A percentile compares a stretch with the other conserved stretches of the same genome.
Evolutionary conservation across 441 rosid genomes (phyloP).

Genomic region (Euphorbia corollata): DNA sequence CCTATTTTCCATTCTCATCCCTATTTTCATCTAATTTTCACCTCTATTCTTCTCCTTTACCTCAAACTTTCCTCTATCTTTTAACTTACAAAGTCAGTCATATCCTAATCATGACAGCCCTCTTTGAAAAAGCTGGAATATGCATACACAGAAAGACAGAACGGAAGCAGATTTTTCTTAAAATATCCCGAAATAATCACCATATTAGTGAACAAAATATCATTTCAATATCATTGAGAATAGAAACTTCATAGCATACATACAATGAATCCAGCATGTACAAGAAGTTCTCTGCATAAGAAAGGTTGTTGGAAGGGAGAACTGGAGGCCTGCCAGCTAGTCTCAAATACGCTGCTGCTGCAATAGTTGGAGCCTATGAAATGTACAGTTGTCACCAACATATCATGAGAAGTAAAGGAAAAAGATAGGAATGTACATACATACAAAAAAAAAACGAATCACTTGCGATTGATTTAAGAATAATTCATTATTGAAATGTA

Average conservation of each 20-base stretch:
- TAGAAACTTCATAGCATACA: conserved; percentile 13
- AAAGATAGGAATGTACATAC: neutral
- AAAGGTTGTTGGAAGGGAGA: conserved; percentile 76
- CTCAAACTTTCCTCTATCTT: no score
- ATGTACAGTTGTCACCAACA: conserved; percentile 5
- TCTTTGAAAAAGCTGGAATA: neutral
- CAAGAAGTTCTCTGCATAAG: conserved; percentile 86
- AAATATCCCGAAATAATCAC: neutral
- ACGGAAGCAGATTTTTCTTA: neutral
- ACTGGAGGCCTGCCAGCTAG: conserved; percentile 93
- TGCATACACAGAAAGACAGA: neutral
- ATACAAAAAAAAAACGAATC: neutral
- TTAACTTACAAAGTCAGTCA: no score
- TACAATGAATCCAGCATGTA: conserved; percentile 95
- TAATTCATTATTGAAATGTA: neutral
- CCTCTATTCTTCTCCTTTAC: no score
- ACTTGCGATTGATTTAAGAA: neutral
- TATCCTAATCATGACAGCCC: no score
- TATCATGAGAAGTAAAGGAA: neutral
- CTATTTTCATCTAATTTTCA: no score
- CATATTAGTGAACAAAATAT: neutral
- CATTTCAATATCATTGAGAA: conserved; percentile 4
- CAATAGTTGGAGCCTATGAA: conserved; percentile 86
- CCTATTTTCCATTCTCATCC: no score
- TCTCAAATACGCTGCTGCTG: conserved; percentile 92